phyloP scores from a whole-genome alignment of 768 basidiomycete species.

The Tulasnella sp. region DNA sequence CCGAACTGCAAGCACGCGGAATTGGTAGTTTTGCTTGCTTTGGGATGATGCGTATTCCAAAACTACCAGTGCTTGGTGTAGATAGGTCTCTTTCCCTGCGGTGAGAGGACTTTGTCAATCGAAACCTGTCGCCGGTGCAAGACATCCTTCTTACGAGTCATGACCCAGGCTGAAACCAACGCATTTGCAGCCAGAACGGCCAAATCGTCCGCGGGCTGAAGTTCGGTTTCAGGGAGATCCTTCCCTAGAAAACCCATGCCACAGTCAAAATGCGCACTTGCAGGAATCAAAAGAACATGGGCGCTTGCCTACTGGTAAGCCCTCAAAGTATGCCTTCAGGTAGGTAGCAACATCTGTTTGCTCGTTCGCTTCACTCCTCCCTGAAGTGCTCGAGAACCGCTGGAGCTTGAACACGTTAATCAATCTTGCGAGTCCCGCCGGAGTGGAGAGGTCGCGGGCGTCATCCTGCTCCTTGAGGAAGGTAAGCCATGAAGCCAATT shows the following conservation, averaged over 20 bases:
- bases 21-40: slow-evolving; percentile 76
- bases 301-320: slow-evolving; percentile 52
- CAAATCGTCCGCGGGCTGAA: slow-evolving; percentile 86
- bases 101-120: background rate
- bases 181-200: slow-evolving; percentile 68
- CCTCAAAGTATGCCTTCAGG: slow-evolving; percentile 58
- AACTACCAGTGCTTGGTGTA: slow-evolving; percentile 60
- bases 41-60: slow-evolving; percentile 67
- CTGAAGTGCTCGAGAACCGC: slow-evolving; percentile 54
- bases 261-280: background rate
- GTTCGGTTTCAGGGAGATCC: slow-evolving; percentile 64
- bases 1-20: slow-evolving; percentile 69
- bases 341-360: slow-evolving; percentile 49
- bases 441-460: background rate
- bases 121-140: background rate
- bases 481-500: slow-evolving; percentile 49
- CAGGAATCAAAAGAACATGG: background rate
- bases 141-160: slow-evolving; percentile 29
- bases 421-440: slow-evolving; percentile 53
- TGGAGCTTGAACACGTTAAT: slow-evolving; percentile 75
- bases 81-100: slow-evolving; percentile 48
- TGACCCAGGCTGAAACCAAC: slow-evolving; percentile 42
- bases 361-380: slow-evolving; percentile 58
- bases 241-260: slow-evolving; percentile 37
- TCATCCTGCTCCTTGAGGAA: slow-evolving; percentile 44